Conservation (phyloP, 257 asterid species). For the Euphrasia confusa region DNA sequence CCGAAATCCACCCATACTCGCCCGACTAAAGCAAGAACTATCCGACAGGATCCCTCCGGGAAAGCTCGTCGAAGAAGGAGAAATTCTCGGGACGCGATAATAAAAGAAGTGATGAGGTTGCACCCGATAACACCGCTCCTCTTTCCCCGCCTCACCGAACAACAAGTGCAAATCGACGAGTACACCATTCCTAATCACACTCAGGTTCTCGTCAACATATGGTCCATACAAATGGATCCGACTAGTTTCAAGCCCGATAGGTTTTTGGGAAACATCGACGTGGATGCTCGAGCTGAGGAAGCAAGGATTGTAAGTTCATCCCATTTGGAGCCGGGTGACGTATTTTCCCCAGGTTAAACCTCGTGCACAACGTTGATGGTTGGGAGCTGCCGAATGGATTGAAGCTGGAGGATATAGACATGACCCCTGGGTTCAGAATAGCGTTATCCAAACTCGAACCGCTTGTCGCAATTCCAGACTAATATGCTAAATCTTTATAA, state of each 20-base stretch:
- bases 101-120: conserved; percentile 34
- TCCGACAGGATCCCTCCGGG: conserved; percentile 1
- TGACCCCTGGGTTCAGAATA: conserved; percentile 22
- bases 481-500: background rate
- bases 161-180: conserved; percentile 23
- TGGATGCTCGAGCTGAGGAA: conserved; percentile 11
- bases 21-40: conserved; percentile 27
- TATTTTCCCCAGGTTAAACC: conserved; percentile 23
- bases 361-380: conserved; percentile 13
- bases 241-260: conserved; percentile 31
- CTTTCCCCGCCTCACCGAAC: conserved; percentile 26
- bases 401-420: conserved; percentile 21
- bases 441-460: conserved; percentile 20
- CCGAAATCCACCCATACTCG: background rate
- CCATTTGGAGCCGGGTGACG: conserved; percentile 27
- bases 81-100: conserved; percentile 20
- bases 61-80: conserved; percentile 6
- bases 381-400: conserved; percentile 23
- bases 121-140: conserved; percentile 32
- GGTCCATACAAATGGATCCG: conserved; percentile 33
- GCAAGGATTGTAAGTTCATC: conserved; percentile 19
- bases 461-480: conserved; percentile 18
- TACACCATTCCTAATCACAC: conserved; percentile 31
- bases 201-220: conserved; percentile 25
- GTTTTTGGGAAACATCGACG: conserved; percentile 17